Evolutionary conservation across 2,329 filamentous ascomycete species (phyloP).

Genomic region (Talaromyces sp.): DNA sequence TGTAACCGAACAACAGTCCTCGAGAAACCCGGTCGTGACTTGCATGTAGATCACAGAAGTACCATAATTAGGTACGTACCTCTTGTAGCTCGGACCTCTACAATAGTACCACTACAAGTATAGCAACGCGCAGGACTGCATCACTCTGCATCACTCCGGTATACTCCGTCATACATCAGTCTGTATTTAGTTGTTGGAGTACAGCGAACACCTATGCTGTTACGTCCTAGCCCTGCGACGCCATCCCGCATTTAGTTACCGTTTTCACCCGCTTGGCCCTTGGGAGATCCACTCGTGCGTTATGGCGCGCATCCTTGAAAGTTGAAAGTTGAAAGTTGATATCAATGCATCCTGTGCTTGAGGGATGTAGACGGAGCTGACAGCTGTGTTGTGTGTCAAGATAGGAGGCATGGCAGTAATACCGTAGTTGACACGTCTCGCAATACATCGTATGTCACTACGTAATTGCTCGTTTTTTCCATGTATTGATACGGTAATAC

Average conservation of each 20-base stretch:
- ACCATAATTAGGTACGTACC: background rate
- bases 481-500: background rate
- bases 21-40: background rate
- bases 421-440: too few relatives aligned
- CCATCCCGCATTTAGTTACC: conserved; percentile 8
- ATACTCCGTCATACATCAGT: background rate
- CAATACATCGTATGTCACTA: too few relatives aligned
- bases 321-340: background rate
- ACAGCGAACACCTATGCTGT: too few relatives aligned
- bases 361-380: too few relatives aligned
- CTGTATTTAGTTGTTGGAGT: too few relatives aligned
- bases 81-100: background rate
- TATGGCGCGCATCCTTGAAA: background rate
- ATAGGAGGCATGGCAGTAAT: too few relatives aligned
- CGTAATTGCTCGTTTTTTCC: too few relatives aligned
- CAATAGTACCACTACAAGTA: background rate
- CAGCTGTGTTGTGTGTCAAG: too few relatives aligned
- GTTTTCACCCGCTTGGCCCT: conserved; percentile 10
- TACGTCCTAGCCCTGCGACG: background rate
- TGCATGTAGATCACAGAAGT: conserved; percentile 2
- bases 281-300: background rate
- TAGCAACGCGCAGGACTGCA: background rate
- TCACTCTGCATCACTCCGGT: background rate
- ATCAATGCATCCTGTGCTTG: too few relatives aligned
- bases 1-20: background rate